Evolutionary conservation across 768 basidiomycete genomes (phyloP).

Genomic region (Leccinum uliginosum): DNA sequence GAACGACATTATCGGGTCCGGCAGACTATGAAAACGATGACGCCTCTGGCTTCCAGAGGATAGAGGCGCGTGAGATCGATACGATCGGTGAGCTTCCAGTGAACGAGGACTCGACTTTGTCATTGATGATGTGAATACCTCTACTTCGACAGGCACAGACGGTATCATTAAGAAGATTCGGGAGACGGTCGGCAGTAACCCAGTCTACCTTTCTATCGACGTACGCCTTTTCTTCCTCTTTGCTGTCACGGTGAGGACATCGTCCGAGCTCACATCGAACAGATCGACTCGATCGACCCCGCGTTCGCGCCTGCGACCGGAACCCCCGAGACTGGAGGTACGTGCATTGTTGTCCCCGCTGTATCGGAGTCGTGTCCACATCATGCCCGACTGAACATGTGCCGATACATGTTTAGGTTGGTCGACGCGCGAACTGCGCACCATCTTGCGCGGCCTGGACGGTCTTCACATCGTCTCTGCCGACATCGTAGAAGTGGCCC

Average conservation of each 20-base stretch:
- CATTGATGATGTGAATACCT: background rate
- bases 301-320: constrained; percentile 81
- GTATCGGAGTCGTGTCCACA: no score
- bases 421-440: constrained; percentile 78
- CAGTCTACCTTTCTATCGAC: constrained; percentile 78
- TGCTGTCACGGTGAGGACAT: background rate
- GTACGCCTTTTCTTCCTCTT: constrained; percentile 33
- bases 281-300: constrained; percentile 81
- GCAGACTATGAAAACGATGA: constrained; percentile 78
- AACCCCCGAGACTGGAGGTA: constrained; percentile 77
- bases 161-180: constrained; percentile 81
- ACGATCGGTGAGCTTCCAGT: constrained; percentile 53
- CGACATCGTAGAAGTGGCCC: constrained; percentile 83
- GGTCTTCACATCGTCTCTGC: constrained; percentile 75
- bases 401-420: constrained; percentile 33
- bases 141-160: constrained; percentile 45
- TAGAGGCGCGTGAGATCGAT: constrained; percentile 84
- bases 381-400: background rate
- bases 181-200: constrained; percentile 66
- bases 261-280: background rate
- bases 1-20: constrained; percentile 75
- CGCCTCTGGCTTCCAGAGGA: constrained; percentile 72
- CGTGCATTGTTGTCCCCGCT: background rate
- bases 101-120: background rate
- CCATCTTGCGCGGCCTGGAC: constrained; percentile 70